Percentiles rank a stretch among this genome's conserved stretches.
These are phyloP conservation scores for Fusarium floridanum DNA, from an alignment of 2,329 filamentous ascomycete genomes.

Conservation along the genomic window DNA sequence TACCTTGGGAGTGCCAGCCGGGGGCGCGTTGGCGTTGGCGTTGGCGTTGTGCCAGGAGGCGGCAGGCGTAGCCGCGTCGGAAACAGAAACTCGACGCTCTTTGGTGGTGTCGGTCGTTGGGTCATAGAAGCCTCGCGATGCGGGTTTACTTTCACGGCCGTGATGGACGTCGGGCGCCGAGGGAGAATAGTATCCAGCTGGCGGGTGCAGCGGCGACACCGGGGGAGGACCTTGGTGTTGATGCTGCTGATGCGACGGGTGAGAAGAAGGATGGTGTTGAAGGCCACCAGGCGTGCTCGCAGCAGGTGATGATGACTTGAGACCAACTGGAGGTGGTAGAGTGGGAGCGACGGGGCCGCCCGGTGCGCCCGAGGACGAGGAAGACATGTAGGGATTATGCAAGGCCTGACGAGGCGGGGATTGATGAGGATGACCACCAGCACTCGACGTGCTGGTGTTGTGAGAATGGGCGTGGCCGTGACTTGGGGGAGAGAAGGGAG, in stretches of 20 bases:
- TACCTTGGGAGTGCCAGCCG: conserved; percentile 63
- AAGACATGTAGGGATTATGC: conserved; percentile 54
- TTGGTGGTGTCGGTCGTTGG: conserved; percentile 64
- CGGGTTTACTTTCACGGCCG: conserved; percentile 54
- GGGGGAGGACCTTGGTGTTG: conserved; percentile 47
- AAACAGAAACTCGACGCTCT: conserved; percentile 57
- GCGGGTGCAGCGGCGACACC: conserved; percentile 59
- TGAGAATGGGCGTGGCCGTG: conserved; percentile 42
- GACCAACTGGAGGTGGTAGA: conserved; percentile 48
- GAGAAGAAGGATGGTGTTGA: conserved; percentile 52
- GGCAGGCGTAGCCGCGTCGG: conserved; percentile 52
- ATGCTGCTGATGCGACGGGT: conserved; percentile 44
- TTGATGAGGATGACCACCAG: conserved; percentile 48
- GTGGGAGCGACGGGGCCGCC: conserved; percentile 49
- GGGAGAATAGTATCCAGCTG: conserved; percentile 56
- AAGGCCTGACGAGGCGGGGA: conserved; percentile 49
- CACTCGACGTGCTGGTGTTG: conserved; percentile 46
- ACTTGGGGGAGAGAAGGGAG: conserved; percentile 47
- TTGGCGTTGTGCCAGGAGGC: conserved; percentile 58
- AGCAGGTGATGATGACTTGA: conserved; percentile 42
- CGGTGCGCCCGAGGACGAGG: conserved; percentile 48
- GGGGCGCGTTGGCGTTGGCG: conserved; percentile 52
- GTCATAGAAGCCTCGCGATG: conserved; percentile 65
- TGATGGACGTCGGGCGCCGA: conserved; percentile 48
- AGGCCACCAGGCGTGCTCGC: conserved; percentile 28